Evolutionary conservation across 495 filamentous ascomycete genomes (phyloP).

Genomic region (Umbilicaria muhlenbergii): DNA sequence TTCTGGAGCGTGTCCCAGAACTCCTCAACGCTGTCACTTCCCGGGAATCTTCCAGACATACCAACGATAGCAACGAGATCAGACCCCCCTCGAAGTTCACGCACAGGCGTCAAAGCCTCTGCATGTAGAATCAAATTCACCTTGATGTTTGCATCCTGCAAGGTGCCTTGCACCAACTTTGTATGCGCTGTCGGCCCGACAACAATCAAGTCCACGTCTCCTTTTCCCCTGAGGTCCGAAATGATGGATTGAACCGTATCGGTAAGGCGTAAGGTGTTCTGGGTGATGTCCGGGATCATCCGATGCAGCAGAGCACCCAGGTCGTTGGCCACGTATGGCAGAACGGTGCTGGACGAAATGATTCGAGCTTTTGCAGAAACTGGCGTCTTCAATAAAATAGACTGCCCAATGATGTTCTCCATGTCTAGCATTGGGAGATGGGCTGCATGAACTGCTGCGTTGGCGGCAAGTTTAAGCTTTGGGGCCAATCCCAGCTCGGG

Average conservation of each 20-base stretch:
- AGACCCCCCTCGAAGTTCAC: neutral
- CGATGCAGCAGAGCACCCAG: constrained; percentile 3
- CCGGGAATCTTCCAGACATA: constrained; percentile 14
- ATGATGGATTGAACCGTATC: constrained; percentile 4
- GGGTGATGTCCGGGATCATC: constrained; percentile 6
- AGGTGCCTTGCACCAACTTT: constrained; percentile 2
- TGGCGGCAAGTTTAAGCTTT: constrained; percentile 4
- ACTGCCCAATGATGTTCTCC: constrained; percentile 5
- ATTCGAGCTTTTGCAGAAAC: neutral
- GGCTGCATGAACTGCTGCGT: constrained; percentile 3
- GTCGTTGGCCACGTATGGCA: constrained; percentile 1
- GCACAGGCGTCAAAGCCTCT: neutral
- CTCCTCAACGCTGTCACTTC: constrained; percentile 6
- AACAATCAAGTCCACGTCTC: constrained; percentile 2
- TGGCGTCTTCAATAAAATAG: constrained; percentile 1
- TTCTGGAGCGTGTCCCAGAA: constrained; percentile 9
- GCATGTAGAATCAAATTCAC: neutral
- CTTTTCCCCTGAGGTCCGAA: neutral
- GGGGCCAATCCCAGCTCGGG: constrained; percentile 2
- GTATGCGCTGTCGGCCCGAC: constrained; percentile 7
- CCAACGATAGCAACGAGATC: constrained; percentile 11
- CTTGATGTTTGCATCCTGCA: constrained; percentile 1
- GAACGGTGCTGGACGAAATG: constrained; percentile 4
- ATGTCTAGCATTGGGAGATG: constrained; percentile 5
- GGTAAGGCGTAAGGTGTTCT: constrained; percentile 4